A percentile compares a stretch with the other conserved stretches of the same genome.
These are phyloP conservation scores for Russula sp. DNA, from an alignment of 768 basidiomycete genomes.

Conservation along the genomic window DNA sequence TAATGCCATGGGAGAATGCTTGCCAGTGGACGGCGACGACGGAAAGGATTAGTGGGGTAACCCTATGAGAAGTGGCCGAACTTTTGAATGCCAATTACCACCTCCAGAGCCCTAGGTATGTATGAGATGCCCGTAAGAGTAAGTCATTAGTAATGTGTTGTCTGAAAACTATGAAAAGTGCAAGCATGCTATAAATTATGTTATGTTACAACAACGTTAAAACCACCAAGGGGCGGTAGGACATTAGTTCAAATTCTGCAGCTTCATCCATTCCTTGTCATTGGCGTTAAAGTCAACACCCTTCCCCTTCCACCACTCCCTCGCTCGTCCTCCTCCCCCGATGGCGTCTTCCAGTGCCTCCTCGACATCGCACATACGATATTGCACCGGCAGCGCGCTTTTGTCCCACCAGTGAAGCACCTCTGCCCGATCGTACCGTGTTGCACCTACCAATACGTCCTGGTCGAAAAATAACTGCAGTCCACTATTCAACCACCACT, in stretches of 20 bases:
- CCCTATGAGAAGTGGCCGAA: not conserved
- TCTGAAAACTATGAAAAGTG: constrained; percentile 6
- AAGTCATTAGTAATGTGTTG: not conserved
- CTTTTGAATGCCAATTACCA: constrained; percentile 6
- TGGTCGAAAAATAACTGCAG: constrained; percentile 76
- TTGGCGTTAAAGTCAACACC: constrained; percentile 82
- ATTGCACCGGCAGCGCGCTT: constrained; percentile 74
- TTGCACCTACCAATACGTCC: constrained; percentile 76
- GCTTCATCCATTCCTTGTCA: constrained; percentile 86
- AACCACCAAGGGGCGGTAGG: not conserved
- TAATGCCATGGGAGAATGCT: not conserved
- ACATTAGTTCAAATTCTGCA: constrained; percentile 64
- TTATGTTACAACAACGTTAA: not conserved
- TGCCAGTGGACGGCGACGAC: no score
- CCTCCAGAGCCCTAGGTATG: no score
- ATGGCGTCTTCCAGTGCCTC: constrained; percentile 88
- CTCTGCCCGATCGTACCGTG: constrained; percentile 74
- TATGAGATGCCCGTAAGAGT: not conserved
- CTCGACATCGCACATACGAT: constrained; percentile 88
- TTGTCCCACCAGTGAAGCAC: constrained; percentile 89
- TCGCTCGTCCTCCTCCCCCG: constrained; percentile 69
- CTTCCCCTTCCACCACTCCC: constrained; percentile 77
- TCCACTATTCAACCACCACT: constrained; percentile 83
- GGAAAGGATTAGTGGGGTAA: not conserved
- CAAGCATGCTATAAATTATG: not conserved